Base-by-base conservation (phyloP, 2,329 filamentous ascomycete genomes). In the Boeremia lycopersici region DNA sequence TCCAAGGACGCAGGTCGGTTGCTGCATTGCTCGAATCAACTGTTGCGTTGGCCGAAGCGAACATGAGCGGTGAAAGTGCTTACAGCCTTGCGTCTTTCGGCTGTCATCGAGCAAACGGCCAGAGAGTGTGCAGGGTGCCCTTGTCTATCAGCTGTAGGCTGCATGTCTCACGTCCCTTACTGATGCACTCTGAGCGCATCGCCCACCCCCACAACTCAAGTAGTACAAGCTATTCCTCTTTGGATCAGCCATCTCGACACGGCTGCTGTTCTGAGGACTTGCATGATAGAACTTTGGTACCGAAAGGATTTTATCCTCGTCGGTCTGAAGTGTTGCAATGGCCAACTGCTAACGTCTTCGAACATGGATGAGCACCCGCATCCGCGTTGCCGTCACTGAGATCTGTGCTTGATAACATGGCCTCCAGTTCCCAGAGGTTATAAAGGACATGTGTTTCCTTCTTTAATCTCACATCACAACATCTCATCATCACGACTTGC, bases 11-110 rank as follows among this genome's bases (percentile, higher is more conserved):
- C 43, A 53, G 50, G 58, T 48, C 55, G 35, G 51, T 40, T 46
- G 51, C 43, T 50, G 39, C 57, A 30, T 60, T 56, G 50, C 53
- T 60, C 61, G 48, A 64, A 64, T 57, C 56, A 51, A 30, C 29
- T 49, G 15, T 34, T 49, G 57, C 57, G 52, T 49, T 50, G 35
- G 38, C 36, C 46, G 51, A 60, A 65, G 53, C 48, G 49, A 61
- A 46, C n/a, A 48, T 51, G 57, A 55, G 63, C 60, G 60, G 63
- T 69, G 61, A 60, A 57, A 44, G 42, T 31, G 43, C 41, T 46
- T 26, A 35, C 52, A 52, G 50, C 62, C 60, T 63, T 61, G 62
- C 60, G 52, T 63, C 40, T 38, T 38, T 25, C 49, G 35, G 53
- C 38, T 58, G 43, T 50, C 46, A 45, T 45, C 13, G 42, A 51